A percentile compares a stretch with the other conserved stretches of the same genome.
phyloP scores from a whole-genome alignment of 2,329 filamentous ascomycete genomes.

The Sordariomycetes sp. region DNA sequence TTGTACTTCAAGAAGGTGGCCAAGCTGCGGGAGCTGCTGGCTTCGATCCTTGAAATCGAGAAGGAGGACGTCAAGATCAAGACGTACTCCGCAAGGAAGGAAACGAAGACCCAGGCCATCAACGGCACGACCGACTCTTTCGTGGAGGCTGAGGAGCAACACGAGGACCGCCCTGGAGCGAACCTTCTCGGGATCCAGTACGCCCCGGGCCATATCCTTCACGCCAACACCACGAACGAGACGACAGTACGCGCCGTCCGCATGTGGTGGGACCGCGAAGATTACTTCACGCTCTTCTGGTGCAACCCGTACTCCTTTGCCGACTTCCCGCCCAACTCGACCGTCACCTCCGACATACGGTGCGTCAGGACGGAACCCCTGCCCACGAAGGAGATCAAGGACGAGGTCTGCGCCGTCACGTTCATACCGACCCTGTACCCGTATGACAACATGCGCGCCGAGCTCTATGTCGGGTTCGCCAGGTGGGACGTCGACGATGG shows the following conservation, averaged over 20 bases:
- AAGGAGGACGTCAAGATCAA: not conserved
- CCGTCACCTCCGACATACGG: not conserved
- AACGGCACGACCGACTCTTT: not conserved
- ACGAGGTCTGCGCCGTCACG: not conserved
- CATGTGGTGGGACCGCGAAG: not conserved
- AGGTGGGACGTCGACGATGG: not conserved
- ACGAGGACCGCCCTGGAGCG: not conserved
- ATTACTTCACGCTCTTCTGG: not conserved
- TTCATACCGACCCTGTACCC: not conserved
- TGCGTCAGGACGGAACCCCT: not conserved
- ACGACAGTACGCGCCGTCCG: not conserved
- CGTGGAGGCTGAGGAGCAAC: not conserved
- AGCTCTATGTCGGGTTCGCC: not conserved
- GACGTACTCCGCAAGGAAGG: not conserved
- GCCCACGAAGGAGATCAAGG: not conserved
- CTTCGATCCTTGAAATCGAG: not conserved
- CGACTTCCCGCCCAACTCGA: not conserved
- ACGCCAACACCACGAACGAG: not conserved
- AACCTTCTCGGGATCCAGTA: not conserved
- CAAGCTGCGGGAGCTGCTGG: not conserved
- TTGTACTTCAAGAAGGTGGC: not conserved
- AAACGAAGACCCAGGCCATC: not conserved
- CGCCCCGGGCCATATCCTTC: not conserved
- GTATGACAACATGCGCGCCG: not conserved
- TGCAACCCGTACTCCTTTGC: no score